Conservation (phyloP, 2,329 filamentous ascomycete species). For the Epichloe sp. region DNA sequence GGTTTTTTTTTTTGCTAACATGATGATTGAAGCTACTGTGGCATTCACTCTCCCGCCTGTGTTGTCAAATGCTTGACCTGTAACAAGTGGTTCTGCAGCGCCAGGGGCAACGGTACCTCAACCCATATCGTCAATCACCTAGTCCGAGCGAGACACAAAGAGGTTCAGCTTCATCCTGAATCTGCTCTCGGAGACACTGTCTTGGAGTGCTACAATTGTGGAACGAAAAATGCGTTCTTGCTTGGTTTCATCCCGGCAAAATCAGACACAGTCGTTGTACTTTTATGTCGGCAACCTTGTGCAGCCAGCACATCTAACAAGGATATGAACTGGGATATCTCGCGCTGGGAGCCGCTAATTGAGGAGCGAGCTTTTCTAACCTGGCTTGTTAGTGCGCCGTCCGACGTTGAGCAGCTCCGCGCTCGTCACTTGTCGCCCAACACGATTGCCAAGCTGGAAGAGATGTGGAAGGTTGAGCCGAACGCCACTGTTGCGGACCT, state of each 20-base stretch:
- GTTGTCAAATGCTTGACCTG: slow-evolving; percentile 94
- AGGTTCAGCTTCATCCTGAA: slow-evolving; percentile 89
- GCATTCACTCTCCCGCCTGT: slow-evolving; percentile 87
- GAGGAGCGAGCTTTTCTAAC: slow-evolving; percentile 89
- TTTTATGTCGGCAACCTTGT: slow-evolving; percentile 92
- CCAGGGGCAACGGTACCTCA: slow-evolving; percentile 88
- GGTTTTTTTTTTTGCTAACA: neutral
- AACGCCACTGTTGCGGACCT: slow-evolving; percentile 79
- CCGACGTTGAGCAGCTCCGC: slow-evolving; percentile 89
- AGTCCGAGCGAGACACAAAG: slow-evolving; percentile 93
- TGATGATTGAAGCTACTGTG: slow-evolving; percentile 58
- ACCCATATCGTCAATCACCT: slow-evolving; percentile 98
- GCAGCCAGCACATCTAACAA: slow-evolving; percentile 91
- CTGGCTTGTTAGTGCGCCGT: slow-evolving; percentile 83
- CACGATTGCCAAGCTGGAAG: slow-evolving; percentile 90
- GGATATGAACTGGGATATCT: slow-evolving; percentile 99
- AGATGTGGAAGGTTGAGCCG: slow-evolving; percentile 96
- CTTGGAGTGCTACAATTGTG: slow-evolving; percentile 97
- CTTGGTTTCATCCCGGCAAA: slow-evolving; percentile 97
- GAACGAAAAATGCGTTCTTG: slow-evolving; percentile 97
- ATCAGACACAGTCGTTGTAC: slow-evolving; percentile 93
- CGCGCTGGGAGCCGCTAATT: slow-evolving; percentile 92
- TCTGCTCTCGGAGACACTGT: slow-evolving; percentile 92
- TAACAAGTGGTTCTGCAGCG: slow-evolving; percentile 98
- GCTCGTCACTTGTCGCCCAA: slow-evolving; percentile 86